These are phyloP conservation scores for Leishmania braziliensis DNA, from an alignment of 208 protist genomes.

Conservation along the genomic window DNA sequence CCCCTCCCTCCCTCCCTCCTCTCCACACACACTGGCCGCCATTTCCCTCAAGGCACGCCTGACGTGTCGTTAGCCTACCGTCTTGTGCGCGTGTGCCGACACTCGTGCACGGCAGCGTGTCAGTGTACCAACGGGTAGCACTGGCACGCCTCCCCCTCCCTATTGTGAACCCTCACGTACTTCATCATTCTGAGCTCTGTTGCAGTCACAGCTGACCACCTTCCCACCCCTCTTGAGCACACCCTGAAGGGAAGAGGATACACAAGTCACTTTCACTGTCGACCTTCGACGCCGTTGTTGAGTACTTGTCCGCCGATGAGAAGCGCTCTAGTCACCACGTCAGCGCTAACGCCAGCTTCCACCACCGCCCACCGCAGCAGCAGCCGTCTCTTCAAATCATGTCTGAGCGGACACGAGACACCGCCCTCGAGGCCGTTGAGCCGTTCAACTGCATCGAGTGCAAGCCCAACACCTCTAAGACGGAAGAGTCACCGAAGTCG, in stretches of 20 bases:
- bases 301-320: conserved; percentile 4
- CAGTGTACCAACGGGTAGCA: not conserved
- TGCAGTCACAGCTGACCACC: not conserved
- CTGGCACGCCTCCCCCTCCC: not conserved
- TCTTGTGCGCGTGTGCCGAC: not conserved
- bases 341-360: not conserved
- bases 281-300: conserved; percentile 11
- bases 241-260: not conserved
- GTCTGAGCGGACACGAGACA: not conserved
- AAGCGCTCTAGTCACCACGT: not conserved
- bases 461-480: not conserved
- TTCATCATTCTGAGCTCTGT: not conserved
- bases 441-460: not conserved
- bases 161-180: not conserved
- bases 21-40: not conserved
- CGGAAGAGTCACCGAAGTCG: not conserved
- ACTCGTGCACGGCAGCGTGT: not conserved
- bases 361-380: not conserved
- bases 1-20: not conserved
- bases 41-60: not conserved
- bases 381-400: not conserved
- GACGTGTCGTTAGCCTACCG: conserved; percentile 3
- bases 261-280: not conserved
- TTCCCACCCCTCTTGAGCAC: not conserved
- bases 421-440: not conserved